Evolutionary conservation across 257 asterid genomes (phyloP).

Genomic region (Jacaranda mimosifolia): DNA sequence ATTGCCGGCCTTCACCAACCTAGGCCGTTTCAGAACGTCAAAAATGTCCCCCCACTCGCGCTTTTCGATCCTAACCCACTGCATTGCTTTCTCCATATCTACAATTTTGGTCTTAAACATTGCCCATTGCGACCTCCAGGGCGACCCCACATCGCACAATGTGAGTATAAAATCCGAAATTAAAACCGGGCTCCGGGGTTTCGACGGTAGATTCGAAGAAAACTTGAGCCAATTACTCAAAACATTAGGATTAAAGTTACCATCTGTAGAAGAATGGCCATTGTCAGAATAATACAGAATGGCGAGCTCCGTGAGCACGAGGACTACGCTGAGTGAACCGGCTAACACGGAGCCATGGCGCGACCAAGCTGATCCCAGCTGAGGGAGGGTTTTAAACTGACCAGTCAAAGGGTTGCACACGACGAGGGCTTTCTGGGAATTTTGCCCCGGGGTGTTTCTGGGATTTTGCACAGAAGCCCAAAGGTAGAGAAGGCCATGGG

Average conservation of each 20-base stretch:
- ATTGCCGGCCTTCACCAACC: conserved; percentile 71
- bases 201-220: conserved; percentile 88
- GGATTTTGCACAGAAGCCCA: conserved; percentile 63
- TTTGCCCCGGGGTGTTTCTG: conserved; percentile 32
- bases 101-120: conserved; percentile 67
- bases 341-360: conserved; percentile 92
- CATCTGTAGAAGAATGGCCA: conserved; percentile 16
- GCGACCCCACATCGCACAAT: conserved; percentile 90
- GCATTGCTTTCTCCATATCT: conserved; percentile 60
- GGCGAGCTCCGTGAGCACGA: conserved; percentile 92
- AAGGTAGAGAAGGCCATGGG: conserved; percentile 81
- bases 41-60: conserved; percentile 94
- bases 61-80: conserved; percentile 81
- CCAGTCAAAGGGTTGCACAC: conserved; percentile 86
- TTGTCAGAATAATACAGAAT: conserved; percentile 65
- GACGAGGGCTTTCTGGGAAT: conserved; percentile 67
- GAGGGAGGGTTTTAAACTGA: conserved; percentile 73
- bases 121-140: conserved; percentile 98
- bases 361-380: conserved; percentile 98
- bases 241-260: conserved; percentile 28
- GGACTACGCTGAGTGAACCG: conserved; percentile 68
- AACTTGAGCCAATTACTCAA: conserved; percentile 76
- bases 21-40: conserved; percentile 80
- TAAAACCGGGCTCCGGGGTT: conserved; percentile 87
- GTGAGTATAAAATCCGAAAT: conserved; percentile 73